Evolutionary conservation across 768 basidiomycete species (phyloP).

Genomic region (Leccinum incarnatum): DNA sequence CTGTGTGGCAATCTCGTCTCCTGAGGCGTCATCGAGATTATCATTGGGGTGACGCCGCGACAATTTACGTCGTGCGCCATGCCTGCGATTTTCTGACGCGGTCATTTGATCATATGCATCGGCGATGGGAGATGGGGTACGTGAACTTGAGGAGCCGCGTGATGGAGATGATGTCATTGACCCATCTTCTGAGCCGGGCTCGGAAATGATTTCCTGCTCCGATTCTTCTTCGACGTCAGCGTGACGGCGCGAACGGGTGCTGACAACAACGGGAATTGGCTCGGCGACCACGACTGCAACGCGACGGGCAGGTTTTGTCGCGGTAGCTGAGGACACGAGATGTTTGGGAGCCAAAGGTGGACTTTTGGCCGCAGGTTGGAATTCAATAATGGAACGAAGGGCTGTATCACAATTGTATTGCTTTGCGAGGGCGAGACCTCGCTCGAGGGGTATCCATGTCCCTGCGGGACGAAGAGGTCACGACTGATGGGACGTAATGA

Average conservation of each 20-base stretch:
- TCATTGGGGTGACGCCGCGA: constrained; percentile 48
- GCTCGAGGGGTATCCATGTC: constrained; percentile 96
- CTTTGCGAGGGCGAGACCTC: constrained; percentile 79
- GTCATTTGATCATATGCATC: constrained; percentile 36
- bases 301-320: constrained; percentile 32
- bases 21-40: constrained; percentile 43
- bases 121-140: constrained; percentile 86
- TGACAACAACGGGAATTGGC: constrained; percentile 26
- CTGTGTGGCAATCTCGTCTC: constrained; percentile 38
- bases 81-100: constrained; percentile 25
- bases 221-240: constrained; percentile 52
- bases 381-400: constrained; percentile 92
- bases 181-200: constrained; percentile 78
- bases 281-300: constrained; percentile 17
- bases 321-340: constrained; percentile 66
- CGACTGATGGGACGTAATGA: not conserved
- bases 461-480: constrained; percentile 47
- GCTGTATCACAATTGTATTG: constrained; percentile 90
- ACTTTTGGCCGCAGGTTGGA: constrained; percentile 83
- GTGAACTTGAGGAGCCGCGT: constrained; percentile 82
- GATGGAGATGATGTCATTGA: constrained; percentile 90
- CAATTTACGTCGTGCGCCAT: constrained; percentile 45
- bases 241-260: constrained; percentile 60
- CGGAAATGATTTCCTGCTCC: constrained; percentile 62
- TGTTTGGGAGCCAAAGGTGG: constrained; percentile 97